Evolutionary conservation across 2,329 filamentous ascomycete genomes (phyloP).

Genomic region (Fusarium luffae): DNA sequence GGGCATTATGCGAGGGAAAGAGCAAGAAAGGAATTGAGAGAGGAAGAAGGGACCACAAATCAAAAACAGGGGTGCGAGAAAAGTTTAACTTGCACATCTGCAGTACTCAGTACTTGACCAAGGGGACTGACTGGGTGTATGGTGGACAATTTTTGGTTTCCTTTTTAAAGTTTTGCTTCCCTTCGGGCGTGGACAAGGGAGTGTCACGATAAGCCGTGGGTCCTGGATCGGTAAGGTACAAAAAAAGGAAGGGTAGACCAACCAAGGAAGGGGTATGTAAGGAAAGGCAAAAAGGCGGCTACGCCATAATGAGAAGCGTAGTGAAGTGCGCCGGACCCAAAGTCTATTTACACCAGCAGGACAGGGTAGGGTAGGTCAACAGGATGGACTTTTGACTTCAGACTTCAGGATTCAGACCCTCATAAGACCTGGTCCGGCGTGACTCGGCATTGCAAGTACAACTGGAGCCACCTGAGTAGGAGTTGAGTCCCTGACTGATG

Average conservation of each 20-base stretch:
- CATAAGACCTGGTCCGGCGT: slow-evolving; percentile 30
- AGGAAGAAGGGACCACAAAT: slow-evolving; percentile 16
- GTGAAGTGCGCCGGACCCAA: slow-evolving; percentile 33
- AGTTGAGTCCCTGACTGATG: slow-evolving; percentile 2
- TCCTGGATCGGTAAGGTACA: slow-evolving; percentile 1
- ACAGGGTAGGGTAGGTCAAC: slow-evolving; percentile 24
- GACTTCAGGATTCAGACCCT: slow-evolving; percentile 17
- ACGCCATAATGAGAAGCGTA: slow-evolving; percentile 26
- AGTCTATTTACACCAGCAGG: slow-evolving; percentile 43
- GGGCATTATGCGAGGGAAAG: slow-evolving; percentile 6
- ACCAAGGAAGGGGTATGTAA: slow-evolving; percentile 23
- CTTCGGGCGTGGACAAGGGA: slow-evolving; percentile 27
- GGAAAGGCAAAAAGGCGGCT: slow-evolving; percentile 28
- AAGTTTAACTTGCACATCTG: slow-evolving; percentile 15
- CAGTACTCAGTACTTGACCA: slow-evolving; percentile 26
- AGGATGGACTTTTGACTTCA: slow-evolving; percentile 26
- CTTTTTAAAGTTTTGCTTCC: slow-evolving; percentile 37
- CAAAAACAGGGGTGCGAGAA: slow-evolving; percentile 23
- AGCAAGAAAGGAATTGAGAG: slow-evolving; percentile 10
- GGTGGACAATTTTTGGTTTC: slow-evolving; percentile 31
- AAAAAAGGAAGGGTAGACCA: slow-evolving; percentile 18
- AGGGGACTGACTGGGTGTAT: slow-evolving; percentile 22
- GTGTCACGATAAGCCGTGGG: slow-evolving; percentile 24
- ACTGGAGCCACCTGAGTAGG: slow-evolving; percentile 15
- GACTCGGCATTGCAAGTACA: slow-evolving; percentile 28